Base-by-base conservation (phyloP, 805 yeast genomes). In the Candida pseudoglaebosa region DNA sequence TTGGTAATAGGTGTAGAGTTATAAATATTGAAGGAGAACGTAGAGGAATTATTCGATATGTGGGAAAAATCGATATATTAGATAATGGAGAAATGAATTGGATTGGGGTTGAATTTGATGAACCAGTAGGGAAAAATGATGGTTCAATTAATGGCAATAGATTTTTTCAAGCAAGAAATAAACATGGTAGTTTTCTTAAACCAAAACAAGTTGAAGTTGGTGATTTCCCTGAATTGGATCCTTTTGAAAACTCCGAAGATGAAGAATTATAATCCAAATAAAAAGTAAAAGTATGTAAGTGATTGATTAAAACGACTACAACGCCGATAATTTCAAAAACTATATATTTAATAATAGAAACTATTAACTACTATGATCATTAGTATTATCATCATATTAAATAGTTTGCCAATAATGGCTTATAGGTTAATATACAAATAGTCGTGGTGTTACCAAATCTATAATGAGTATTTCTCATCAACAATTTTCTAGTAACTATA, bases 21-120 rank as follows among this genome's bases (percentile, higher is more conserved):
- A 57, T 76, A 42, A 69, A 59, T 49, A 50, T 65, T 22, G 64
- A 59, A 34, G 71, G 73, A 16, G 76, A 71, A 47, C 69, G 95
- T 47, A 55, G 84, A 28, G 98, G 97, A 2, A 62, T 69, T n/a
- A 72, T 91, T 20, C 65, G 70, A 41, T 91, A 62, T 51, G 63
- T 89, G 10, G 98, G 98, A 2, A 61, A 59, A 28, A 77, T 91
- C 1, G 68, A 77, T 0, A 78, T 73, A 28, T 74, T 89, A 35
- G 80, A 78, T 34, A 55, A 56, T 10, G 72, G 68, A 2, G 73
- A 66, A 24, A 48, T 49, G 14, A 47, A 61, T 1, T 91, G 97
- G 96, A 73, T 85, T 21, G 98, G 97, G 0, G 75, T 91, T 3
- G 85, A 82, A 49, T 80, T 89, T 39, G 93, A 85, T 49, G 88